Conservation (phyloP, 176 grass and related monocot genomes). For the Tuctoria greenei region DNA sequence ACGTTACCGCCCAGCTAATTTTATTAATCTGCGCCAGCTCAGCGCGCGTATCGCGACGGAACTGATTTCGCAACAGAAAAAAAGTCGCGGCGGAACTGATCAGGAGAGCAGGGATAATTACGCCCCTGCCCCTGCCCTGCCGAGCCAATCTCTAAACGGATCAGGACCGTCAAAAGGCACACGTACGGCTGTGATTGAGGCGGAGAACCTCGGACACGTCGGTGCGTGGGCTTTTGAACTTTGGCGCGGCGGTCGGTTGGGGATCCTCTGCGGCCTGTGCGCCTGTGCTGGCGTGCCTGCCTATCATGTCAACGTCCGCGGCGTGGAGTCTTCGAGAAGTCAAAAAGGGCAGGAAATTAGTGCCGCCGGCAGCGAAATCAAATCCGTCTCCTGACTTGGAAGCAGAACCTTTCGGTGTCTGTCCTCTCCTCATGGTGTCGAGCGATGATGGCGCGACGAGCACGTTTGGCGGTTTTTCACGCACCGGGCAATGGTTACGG, state of each 20-base stretch:
- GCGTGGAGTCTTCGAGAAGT: background rate
- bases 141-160: background rate
- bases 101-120: background rate
- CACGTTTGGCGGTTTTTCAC: background rate
- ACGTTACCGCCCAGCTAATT: background rate
- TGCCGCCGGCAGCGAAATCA: background rate
- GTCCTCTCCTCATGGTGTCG: background rate
- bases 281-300: no score
- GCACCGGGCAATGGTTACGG: background rate
- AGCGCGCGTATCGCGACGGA: background rate
- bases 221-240: background rate
- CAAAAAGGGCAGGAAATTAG: background rate
- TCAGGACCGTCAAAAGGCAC: fast-evolving
- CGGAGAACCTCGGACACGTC: background rate
- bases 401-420: background rate
- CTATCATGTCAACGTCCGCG: background rate
- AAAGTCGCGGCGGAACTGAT: no score
- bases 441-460: background rate
- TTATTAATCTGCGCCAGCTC: slow-evolving; percentile 14
- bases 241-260: slow-evolving; percentile 19
- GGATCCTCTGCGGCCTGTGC: slow-evolving; percentile 21
- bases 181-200: background rate
- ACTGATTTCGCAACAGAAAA: no score
- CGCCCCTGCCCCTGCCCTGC: background rate
- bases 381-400: background rate